Base-by-base conservation (phyloP, 495 filamentous ascomycete species). In the Xylaria cubensis region DNA sequence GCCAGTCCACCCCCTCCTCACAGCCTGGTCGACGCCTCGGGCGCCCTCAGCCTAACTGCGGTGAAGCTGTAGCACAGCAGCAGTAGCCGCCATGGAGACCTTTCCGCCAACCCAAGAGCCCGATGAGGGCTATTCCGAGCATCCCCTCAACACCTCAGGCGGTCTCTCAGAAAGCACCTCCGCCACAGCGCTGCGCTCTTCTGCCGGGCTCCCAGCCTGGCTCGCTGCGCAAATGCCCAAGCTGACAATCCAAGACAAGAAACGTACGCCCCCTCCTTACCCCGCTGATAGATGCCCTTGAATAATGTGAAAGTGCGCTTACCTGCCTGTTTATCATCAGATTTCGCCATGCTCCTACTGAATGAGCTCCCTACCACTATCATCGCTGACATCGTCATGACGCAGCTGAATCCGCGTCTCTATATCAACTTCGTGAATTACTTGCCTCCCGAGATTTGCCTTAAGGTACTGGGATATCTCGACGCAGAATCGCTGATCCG, bases 381-480 rank as follows among this genome's bases (percentile, higher is more conserved):
- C 15, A 89, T 97, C 64, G 89, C 91, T 19, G 86, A 89, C n/a
- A 89, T 97, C 26, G 93, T 96, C 32, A 77, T 83, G 69, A 90
- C 92, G 53, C 86, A 87, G 53, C 83, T 97, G 21, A 90, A 91
- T 59, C 92, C 91, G 9, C 88, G 93, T 7, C 90, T 97, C 32
- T 94, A 98, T 80, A 93, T 97, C 82, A 94, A 99, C 82, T 97
- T 97, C 58, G 88, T 97, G 41, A 82, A 89, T 70, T 89, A 92
- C 75, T 88, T 99, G 10, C 96, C 96, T 0, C 89, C 92, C 1
- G 96, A 99, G 78, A 89, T 98, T 69, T 95, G 92, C 63, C 90
- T 94, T 67, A 90, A 96, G 75, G 91, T 98, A 19, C 91, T 98
- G 51, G 92, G 91, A 41, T 97, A 93, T 77, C 89, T 99, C 41